Percentiles rank a stretch among this genome's conserved stretches.
Conservation (phyloP, 805 yeast genomes). For the Candida dendrica region DNA sequence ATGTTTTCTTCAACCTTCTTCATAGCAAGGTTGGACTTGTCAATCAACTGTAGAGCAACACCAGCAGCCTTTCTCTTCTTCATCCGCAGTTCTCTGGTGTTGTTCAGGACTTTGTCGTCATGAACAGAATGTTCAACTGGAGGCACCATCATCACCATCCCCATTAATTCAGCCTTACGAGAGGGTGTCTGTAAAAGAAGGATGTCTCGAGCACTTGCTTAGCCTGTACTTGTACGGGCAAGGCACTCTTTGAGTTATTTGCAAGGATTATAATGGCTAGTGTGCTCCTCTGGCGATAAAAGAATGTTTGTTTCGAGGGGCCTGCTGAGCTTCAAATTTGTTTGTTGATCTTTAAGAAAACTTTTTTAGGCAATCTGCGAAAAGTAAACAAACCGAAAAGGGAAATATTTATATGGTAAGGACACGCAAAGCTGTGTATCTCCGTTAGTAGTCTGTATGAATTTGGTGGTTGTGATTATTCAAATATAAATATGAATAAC, state of each 20-base stretch:
- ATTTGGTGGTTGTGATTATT: too few species aligned
- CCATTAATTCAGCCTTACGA: neutral
- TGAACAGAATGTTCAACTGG: neutral
- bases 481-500: too few species aligned
- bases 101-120: neutral
- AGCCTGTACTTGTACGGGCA: too few species aligned
- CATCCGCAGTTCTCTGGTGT: neutral
- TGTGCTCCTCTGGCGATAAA: neutral
- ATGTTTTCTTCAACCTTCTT: conserved; percentile 18
- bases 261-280: too few species aligned
- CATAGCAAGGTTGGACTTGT: conserved; percentile 2
- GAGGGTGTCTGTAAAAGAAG: too few species aligned
- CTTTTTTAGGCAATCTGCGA: neutral
- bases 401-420: neutral
- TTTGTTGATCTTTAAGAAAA: neutral
- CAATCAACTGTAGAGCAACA: neutral
- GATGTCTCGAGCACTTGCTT: too few species aligned
- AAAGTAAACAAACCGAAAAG: neutral
- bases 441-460: too few species aligned
- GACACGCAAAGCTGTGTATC: neutral
- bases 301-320: neutral
- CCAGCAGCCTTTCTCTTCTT: neutral
- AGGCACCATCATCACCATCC: neutral
- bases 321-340: neutral
- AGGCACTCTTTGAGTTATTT: too few species aligned